A percentile compares a stretch with the other conserved stretches of the same genome.
Conservation (phyloP, 2,329 filamentous ascomycete species). For the Cercospora citrullina region DNA sequence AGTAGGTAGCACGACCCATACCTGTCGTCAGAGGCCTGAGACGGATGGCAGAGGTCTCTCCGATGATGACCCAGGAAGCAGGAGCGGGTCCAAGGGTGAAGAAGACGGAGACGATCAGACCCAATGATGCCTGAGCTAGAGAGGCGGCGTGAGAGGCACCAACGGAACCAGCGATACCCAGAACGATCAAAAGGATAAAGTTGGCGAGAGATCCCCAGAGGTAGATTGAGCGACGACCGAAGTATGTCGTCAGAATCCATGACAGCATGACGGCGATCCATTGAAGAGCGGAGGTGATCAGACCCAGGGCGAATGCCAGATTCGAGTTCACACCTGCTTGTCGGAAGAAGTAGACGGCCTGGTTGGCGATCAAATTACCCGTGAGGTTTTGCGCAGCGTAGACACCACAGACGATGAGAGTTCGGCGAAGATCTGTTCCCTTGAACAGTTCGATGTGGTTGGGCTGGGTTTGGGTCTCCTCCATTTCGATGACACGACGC, state of each 20-base stretch:
- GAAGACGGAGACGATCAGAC: slow-evolving; percentile 64
- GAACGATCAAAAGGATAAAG: slow-evolving; percentile 54
- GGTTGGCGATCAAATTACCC: slow-evolving; percentile 63
- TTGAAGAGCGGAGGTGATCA: slow-evolving; percentile 66
- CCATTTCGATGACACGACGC: slow-evolving; percentile 58
- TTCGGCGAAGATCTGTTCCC: slow-evolving; percentile 57
- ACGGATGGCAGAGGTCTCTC: slow-evolving; percentile 65
- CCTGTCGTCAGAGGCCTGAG: slow-evolving; percentile 66
- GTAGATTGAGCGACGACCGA: slow-evolving; percentile 65
- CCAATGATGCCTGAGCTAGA: slow-evolving; percentile 61
- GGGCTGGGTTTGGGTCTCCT: slow-evolving; percentile 52
- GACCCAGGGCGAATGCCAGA: slow-evolving; percentile 60
- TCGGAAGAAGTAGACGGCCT: slow-evolving; percentile 62
- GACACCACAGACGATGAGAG: slow-evolving; percentile 57
- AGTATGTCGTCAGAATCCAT: slow-evolving; percentile 65
- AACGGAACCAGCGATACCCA: slow-evolving; percentile 61
- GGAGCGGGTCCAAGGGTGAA: slow-evolving; percentile 64
- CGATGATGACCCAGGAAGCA: slow-evolving; percentile 66
- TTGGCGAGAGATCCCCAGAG: slow-evolving; percentile 61
- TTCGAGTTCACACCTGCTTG: slow-evolving; percentile 60
- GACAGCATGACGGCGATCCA: slow-evolving; percentile 64
- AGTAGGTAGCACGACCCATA: slow-evolving; percentile 64
- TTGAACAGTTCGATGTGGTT: slow-evolving; percentile 55
- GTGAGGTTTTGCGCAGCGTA: slow-evolving; percentile 63
- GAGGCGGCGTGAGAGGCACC: slow-evolving; percentile 42